Conservation (phyloP, 2,329 filamentous ascomycete genomes). For the Ceratocystis cubensis region DNA sequence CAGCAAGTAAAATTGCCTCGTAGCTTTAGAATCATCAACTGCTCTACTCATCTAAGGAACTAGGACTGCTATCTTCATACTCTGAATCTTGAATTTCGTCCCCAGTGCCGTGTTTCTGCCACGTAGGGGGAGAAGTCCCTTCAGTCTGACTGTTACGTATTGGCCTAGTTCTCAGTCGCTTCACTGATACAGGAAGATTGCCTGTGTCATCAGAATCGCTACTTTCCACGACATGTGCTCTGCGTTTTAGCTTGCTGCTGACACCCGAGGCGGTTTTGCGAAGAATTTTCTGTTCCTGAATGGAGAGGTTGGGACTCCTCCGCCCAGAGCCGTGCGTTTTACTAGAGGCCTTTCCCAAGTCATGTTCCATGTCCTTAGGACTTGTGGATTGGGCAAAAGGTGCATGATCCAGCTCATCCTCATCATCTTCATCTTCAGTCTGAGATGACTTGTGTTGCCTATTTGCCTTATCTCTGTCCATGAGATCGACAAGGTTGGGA, state of each 20-base stretch:
- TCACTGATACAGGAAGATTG: not conserved
- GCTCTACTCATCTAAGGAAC: not conserved
- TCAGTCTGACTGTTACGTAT: too few relatives aligned
- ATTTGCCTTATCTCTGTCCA: constrained; percentile 16
- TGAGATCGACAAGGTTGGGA: constrained; percentile 38
- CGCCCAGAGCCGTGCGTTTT: not conserved
- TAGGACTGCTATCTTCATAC: not conserved
- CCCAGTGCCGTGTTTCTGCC: not conserved
- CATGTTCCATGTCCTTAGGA: not conserved
- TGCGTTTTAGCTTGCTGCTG: not conserved
- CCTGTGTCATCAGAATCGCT: not conserved
- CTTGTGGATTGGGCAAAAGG: not conserved
- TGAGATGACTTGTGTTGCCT: constrained; percentile 11
- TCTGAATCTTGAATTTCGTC: constrained; percentile 10
- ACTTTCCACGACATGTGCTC: not conserved
- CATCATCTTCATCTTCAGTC: not conserved
- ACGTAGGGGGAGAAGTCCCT: too few relatives aligned
- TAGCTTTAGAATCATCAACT: not conserved
- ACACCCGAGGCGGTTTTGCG: not conserved
- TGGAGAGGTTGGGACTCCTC: not conserved
- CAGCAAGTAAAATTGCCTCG: not conserved
- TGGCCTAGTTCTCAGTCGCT: not conserved
- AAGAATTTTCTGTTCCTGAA: not conserved
- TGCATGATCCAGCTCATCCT: not conserved
- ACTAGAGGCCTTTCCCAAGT: not conserved